These are phyloP conservation scores for Populus davidiana DNA, from an alignment of 345 rosid genomes.

Conservation along the genomic window DNA sequence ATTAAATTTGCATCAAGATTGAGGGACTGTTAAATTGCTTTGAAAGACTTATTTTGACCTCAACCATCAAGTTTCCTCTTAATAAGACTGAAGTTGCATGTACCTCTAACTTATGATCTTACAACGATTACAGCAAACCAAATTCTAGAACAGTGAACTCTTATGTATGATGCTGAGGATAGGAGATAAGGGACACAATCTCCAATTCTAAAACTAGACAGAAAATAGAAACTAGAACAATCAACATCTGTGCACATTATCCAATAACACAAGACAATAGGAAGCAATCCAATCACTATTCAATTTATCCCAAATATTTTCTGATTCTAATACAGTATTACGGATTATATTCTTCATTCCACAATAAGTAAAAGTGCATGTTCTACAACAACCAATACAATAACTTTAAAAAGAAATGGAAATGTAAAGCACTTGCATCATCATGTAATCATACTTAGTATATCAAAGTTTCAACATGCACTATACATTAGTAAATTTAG, in stretches of 20 bases:
- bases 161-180: not conserved
- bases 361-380: no score
- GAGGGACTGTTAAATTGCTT: not conserved
- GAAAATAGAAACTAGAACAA: constrained; percentile 1
- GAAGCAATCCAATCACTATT: not conserved
- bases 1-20: not conserved
- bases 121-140: not conserved
- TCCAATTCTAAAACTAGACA: not conserved
- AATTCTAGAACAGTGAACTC: not conserved
- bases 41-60: not conserved
- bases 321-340: not conserved
- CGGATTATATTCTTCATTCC: not conserved
- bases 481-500: not conserved
- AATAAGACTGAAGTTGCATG: not conserved
- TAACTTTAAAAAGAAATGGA: no score
- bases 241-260: not conserved
- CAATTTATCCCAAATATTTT: not conserved
- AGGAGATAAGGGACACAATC: not conserved
- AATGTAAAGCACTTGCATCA: not conserved
- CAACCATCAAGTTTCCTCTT: not conserved
- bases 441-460: not conserved
- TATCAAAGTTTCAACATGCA: not conserved
- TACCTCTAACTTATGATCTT: not conserved
- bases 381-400: no score
- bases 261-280: not conserved